Conservation (phyloP, 2,329 filamentous ascomycete genomes). For the Cladophialophora exuberans region DNA sequence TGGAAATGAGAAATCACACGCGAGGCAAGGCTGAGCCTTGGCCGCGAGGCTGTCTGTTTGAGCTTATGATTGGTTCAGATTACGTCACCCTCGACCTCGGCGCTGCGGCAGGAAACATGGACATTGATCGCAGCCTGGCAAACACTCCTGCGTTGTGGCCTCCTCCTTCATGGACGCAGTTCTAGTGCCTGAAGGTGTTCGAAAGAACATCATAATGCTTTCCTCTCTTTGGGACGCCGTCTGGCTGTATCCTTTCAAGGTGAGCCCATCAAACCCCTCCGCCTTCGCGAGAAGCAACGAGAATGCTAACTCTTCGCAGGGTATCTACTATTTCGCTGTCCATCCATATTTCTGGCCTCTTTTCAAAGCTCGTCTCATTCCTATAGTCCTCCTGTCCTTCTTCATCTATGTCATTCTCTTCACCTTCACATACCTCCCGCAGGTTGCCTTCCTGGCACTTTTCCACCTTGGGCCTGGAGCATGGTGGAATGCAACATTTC, state of each 20-base stretch:
- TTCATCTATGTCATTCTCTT: constrained; percentile 87
- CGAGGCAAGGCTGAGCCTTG: constrained; percentile 7
- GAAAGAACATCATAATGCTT: constrained; percentile 7
- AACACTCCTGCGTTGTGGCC: not conserved
- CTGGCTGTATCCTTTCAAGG: constrained; percentile 54
- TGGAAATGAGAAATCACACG: not conserved
- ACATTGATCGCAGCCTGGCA: not conserved
- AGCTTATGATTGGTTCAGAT: not conserved
- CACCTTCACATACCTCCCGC: constrained; percentile 82
- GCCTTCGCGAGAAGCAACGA: constrained; percentile 1
- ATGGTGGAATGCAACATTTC: constrained; percentile 85
- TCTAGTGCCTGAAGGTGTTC: not conserved
- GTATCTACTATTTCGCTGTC: constrained; percentile 78
- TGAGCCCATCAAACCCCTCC: constrained; percentile 34
- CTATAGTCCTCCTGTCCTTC: constrained; percentile 77
- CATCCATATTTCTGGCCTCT: constrained; percentile 83
- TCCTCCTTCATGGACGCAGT: not conserved
- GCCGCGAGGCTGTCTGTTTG: not conserved
- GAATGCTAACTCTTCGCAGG: constrained; percentile 49
- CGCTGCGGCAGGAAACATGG: no score
- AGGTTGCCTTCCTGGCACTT: constrained; percentile 84
- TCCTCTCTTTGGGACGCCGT: constrained; percentile 36
- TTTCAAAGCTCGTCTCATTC: constrained; percentile 75
- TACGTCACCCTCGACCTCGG: not conserved
- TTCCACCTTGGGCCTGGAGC: constrained; percentile 86